Conservation (phyloP, 75 land plant genomes). For the Picea sitchensis region DNA sequence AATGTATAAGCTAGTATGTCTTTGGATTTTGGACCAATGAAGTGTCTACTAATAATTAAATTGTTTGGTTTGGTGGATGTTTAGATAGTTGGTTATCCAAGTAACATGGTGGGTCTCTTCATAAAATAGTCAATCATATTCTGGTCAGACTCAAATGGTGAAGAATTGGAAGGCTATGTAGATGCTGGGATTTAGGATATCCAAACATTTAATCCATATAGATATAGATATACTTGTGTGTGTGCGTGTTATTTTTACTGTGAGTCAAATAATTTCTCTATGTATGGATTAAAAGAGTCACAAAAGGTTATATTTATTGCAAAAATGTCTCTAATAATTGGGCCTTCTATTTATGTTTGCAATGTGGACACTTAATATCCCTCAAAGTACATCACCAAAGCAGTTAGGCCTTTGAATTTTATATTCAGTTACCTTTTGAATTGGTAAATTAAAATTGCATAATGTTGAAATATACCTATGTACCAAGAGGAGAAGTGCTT, state of each 20-base stretch:
- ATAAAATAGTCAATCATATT: slow-evolving; percentile 14
- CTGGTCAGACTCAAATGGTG: slow-evolving; percentile 55
- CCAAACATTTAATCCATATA: slow-evolving; percentile 2
- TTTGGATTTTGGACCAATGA: not conserved
- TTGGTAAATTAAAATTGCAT: not conserved
- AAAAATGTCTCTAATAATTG: not conserved
- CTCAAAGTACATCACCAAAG: not conserved
- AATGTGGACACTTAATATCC: not conserved
- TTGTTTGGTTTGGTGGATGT: not conserved
- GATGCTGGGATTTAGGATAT: slow-evolving; percentile 60
- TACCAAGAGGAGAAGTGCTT: slow-evolving; percentile 37
- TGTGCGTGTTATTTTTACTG: not conserved
- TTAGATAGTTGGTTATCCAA: slow-evolving; percentile 43
- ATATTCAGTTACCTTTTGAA: too few species aligned
- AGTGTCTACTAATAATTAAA: not conserved
- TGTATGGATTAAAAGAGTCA: not conserved
- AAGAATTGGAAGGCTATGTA: slow-evolving; percentile 54
- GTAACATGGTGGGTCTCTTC: slow-evolving; percentile 44
- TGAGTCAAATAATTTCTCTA: not conserved
- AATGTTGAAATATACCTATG: slow-evolving; percentile 43
- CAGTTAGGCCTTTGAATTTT: not conserved
- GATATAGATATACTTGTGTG: not conserved
- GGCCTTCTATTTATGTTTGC: not conserved
- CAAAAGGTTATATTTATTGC: not conserved
- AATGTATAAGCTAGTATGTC: too few species aligned